A percentile compares a stretch with the other conserved stretches of the same genome.
Conservation (phyloP, 768 basidiomycete species). For the Gymnopilus dilepis region DNA sequence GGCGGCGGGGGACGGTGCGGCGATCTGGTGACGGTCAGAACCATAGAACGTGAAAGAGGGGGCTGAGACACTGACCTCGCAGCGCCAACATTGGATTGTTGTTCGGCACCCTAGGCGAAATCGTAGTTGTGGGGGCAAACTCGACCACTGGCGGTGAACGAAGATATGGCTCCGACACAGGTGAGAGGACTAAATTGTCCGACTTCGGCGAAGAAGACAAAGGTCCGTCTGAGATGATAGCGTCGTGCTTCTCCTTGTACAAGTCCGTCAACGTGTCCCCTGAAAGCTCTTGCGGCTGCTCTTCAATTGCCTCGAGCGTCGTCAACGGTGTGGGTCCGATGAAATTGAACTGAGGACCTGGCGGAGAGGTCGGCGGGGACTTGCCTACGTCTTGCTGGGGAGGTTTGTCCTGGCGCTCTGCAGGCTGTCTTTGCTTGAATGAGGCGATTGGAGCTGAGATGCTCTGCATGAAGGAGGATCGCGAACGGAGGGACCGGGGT, state of each 20-base stretch:
- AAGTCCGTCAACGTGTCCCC: background rate
- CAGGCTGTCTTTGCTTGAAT: constrained; percentile 23
- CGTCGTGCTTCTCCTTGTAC: background rate
- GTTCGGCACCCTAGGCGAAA: constrained; percentile 19
- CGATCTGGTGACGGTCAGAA: constrained; percentile 20
- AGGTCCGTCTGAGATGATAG: constrained; percentile 15
- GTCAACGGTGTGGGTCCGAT: background rate
- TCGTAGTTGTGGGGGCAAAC: constrained; percentile 25
- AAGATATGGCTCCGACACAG: background rate
- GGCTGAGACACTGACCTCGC: constrained; percentile 17
- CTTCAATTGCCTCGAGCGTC: background rate
- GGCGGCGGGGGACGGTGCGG: constrained; percentile 28
- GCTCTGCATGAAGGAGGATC: constrained; percentile 34
- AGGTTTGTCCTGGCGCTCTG: constrained; percentile 19
- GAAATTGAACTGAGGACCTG: constrained; percentile 4
- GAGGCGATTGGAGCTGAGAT: constrained; percentile 39
- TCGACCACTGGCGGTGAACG: constrained; percentile 19
- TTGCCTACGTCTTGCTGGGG: background rate
- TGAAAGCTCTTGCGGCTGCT: background rate
- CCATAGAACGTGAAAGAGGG: too few relatives aligned
- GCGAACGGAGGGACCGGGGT: constrained; percentile 25
- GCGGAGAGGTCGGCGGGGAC: background rate
- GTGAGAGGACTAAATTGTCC: constrained; percentile 16
- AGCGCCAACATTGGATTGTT: constrained; percentile 23
- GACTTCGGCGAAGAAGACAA: constrained; percentile 29